phyloP scores from a whole-genome alignment of 2,329 filamentous ascomycete species.

The Catunica adiposa region DNA sequence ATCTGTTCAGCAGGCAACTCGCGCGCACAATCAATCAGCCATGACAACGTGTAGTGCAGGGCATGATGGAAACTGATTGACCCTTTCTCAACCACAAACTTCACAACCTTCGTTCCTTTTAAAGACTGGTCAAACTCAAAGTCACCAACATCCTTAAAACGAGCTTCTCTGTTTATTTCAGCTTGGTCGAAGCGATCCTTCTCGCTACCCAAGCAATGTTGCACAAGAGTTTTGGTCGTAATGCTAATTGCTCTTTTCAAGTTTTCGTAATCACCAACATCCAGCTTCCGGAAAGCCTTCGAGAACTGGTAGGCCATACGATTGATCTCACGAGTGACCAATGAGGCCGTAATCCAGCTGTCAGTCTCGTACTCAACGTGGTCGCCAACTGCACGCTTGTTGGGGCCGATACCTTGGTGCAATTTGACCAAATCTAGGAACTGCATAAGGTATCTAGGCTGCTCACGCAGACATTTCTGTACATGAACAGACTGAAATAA shows the following conservation, averaged over 20 bases:
- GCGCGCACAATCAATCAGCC: conserved; percentile 82
- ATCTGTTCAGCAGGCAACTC: conserved; percentile 53
- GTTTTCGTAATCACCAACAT: conserved; percentile 45
- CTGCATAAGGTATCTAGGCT: conserved; percentile 78
- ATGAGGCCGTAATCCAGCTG: conserved; percentile 89
- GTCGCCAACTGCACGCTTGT: conserved; percentile 74
- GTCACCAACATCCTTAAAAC: conserved; percentile 60
- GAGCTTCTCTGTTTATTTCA: conserved; percentile 74
- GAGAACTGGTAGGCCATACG: conserved; percentile 76
- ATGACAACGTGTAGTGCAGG: conserved; percentile 88
- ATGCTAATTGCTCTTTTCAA: conserved; percentile 57
- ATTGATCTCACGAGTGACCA: conserved; percentile 91
- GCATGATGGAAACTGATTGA: conserved; percentile 96
- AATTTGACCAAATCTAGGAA: conserved; percentile 92
- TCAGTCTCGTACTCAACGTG: conserved; percentile 98
- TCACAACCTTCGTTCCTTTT: conserved; percentile 52
- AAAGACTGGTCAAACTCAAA: conserved; percentile 60
- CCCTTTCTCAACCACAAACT: conserved; percentile 75
- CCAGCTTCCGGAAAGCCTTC: conserved; percentile 61
- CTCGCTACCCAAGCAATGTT: conserved; percentile 82
- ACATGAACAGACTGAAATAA: conserved; percentile 79
- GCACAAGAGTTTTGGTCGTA: conserved; percentile 66
- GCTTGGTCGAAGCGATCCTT: conserved; percentile 67
- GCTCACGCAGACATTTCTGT: conserved; percentile 64
- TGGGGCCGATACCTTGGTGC: conserved; percentile 93